Evolutionary conservation across 2,329 filamentous ascomycete species (phyloP).

Genomic region (Curvularia hawaiiensis): DNA sequence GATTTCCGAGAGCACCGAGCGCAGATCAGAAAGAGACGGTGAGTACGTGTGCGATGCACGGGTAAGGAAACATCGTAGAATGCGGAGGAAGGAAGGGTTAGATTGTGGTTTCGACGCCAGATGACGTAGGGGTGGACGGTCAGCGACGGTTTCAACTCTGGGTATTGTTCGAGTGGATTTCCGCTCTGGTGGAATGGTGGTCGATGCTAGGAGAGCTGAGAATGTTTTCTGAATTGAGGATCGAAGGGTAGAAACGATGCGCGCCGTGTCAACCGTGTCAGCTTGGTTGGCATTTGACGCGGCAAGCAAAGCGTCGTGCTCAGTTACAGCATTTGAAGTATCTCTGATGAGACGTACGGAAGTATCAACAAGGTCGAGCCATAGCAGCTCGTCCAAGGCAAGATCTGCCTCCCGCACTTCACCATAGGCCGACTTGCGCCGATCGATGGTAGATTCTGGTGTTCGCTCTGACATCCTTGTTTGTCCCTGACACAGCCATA

Average conservation of each 20-base stretch:
- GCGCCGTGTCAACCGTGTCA: conserved; percentile 59
- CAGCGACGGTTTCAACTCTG: conserved; percentile 21
- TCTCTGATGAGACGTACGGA: conserved; percentile 61
- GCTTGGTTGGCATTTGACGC: conserved; percentile 23
- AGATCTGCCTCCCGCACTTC: conserved; percentile 62
- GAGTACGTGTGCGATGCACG: conserved; percentile 76
- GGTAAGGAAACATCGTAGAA: conserved; percentile 85
- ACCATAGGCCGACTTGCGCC: conserved; percentile 39
- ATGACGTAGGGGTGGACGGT: conserved; percentile 31
- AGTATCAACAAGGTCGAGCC: conserved; percentile 68
- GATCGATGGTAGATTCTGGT: conserved; percentile 46
- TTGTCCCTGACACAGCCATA: conserved; percentile 93
- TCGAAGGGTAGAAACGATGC: conserved; percentile 71
- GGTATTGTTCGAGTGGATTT: conserved; percentile 27
- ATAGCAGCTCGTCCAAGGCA: conserved; percentile 65
- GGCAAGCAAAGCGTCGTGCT: conserved; percentile 38
- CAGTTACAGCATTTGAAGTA: conserved; percentile 55
- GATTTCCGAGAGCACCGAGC: conserved; percentile 82
- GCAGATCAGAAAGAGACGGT: conserved; percentile 84
- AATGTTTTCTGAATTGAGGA: conserved; percentile 88
- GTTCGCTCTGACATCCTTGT: conserved; percentile 62
- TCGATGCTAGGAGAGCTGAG: conserved; percentile 79
- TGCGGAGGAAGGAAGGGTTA: conserved; percentile 82
- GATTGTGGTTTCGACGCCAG: conserved; percentile 43
- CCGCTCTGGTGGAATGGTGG: conserved; percentile 47